A percentile compares a stretch with the other conserved stretches of the same genome.
phyloP scores from a whole-genome alignment of 2,329 filamentous ascomycete genomes.

The Claviceps maximensis region DNA sequence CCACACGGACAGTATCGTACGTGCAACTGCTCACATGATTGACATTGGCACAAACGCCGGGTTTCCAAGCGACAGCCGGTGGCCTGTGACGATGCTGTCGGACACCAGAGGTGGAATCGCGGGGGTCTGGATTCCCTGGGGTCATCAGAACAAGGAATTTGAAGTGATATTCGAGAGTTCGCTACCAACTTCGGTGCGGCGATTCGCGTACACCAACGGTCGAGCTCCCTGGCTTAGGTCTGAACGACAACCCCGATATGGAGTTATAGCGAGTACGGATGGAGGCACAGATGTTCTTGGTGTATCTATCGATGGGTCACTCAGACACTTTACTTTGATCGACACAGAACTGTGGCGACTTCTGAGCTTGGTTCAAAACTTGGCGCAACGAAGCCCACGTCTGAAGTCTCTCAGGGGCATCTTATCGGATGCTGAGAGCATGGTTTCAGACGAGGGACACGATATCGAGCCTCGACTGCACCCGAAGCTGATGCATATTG shows the following conservation, averaged over 20 bases:
- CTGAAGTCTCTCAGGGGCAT: constrained; percentile 27
- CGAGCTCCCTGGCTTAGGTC: constrained; percentile 37
- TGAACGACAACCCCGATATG: constrained; percentile 23
- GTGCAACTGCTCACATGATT: constrained; percentile 32
- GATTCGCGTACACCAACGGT: constrained; percentile 38
- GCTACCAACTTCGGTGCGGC: constrained; percentile 42
- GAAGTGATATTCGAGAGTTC: constrained; percentile 41
- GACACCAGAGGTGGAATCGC: constrained; percentile 33
- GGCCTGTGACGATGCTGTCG: constrained; percentile 33
- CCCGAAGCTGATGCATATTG: constrained; percentile 45
- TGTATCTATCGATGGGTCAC: constrained; percentile 53
- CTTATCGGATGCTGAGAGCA: constrained; percentile 4
- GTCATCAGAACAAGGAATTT: constrained; percentile 26
- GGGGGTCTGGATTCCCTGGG: constrained; percentile 38
- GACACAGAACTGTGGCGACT: constrained; percentile 49
- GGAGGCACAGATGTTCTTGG: constrained; percentile 46
- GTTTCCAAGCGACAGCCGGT: constrained; percentile 13
- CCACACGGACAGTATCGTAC: constrained; percentile 32
- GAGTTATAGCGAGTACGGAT: constrained; percentile 26
- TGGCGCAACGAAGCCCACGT: constrained; percentile 36
- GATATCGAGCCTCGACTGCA: constrained; percentile 24
- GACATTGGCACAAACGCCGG: constrained; percentile 23
- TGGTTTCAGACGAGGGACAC: constrained; percentile 11
- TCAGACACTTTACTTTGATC: constrained; percentile 58
- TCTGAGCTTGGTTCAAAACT: constrained; percentile 59